Evolutionary conservation across 345 rosid species (phyloP), one percentile per base, ranked within the genome.

Genomic region (Hirschfeldia incana): DNA sequence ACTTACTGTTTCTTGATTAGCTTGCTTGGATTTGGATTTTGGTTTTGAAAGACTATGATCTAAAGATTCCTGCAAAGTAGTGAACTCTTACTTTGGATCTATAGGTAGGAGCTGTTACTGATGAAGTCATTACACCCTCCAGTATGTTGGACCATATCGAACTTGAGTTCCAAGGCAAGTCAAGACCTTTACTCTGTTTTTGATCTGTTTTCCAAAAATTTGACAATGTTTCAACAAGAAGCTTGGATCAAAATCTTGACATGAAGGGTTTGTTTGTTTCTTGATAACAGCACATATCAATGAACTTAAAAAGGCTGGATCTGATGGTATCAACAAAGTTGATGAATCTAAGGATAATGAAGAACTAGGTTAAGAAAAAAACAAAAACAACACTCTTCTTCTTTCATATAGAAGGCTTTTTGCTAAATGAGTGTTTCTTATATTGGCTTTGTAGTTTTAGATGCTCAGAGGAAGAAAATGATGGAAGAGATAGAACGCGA

Each of bases 71-170:
- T 57, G 9, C 11, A 39, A 29, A 63, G 10, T 6, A 8, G 1
- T n/a, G 30, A 7, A 16, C 21, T 27, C 15, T 5, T 55, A 21
- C 51, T 58, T 36, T 73, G 74, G 49, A 67, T 74, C 32, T 17
- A 53, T 74, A 80, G 83, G 21, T 63, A 36, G 83, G 79, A 80
- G 82, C 75, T 69, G 78, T 74, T 74, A 80, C 75, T 74, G 83
- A 80, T 80, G 78, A 80, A 80, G 75, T 60, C 27, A 16, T 2
- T 61, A 34, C n/a, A 79, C 2, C 29, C 63, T 10, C 79, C 5
- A 80, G 75, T 55, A 74, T 80, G 78, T 74, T 74, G 78, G 78
- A 74, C 78, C 78, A 63, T 36, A 79, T 69, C 21, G 78, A 79
- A 62, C 66, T 37, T 62, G 82, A 74, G 75, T 79, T 79, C 65